Conservation (phyloP, 345 rosid species). For the Anacardium occidentale region DNA sequence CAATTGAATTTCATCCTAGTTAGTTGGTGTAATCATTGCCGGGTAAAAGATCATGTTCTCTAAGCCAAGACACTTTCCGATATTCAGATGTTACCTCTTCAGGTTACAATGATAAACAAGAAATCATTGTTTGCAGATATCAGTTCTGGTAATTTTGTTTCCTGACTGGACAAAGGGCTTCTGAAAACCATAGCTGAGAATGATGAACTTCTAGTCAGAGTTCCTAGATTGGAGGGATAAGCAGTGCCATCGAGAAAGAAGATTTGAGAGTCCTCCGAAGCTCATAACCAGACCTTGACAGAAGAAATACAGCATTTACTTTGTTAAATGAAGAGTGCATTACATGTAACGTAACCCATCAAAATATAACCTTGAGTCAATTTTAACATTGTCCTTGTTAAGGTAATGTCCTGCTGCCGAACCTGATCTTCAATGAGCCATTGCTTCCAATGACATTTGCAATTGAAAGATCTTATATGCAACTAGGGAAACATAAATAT, state of each 20-base stretch:
- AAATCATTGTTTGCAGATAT: background rate
- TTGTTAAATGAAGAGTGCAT: no score
- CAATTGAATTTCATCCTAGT: background rate
- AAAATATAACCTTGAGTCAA: no score
- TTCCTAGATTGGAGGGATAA: slow-evolving; percentile 58
- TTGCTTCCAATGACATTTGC: no score
- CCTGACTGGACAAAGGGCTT: slow-evolving; percentile 43
- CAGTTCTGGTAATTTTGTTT: background rate
- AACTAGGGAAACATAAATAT: no score
- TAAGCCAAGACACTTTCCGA: background rate
- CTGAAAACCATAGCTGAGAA: slow-evolving; percentile 30
- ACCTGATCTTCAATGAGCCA: no score
- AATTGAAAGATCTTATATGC: no score
- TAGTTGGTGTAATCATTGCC: background rate
- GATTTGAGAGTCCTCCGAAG: background rate
- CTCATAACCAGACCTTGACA: background rate
- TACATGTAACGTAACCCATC: no score
- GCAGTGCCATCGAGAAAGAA: slow-evolving; percentile 2
- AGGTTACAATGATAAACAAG: background rate
- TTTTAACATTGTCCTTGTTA: no score
- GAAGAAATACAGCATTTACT: background rate
- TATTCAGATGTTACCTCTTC: background rate
- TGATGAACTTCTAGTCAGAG: slow-evolving; percentile 71
- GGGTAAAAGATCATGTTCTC: background rate
- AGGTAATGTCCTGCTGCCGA: no score